phyloP scores from a whole-genome alignment of 495 filamentous ascomycete genomes.

The Peziza echinospora region DNA sequence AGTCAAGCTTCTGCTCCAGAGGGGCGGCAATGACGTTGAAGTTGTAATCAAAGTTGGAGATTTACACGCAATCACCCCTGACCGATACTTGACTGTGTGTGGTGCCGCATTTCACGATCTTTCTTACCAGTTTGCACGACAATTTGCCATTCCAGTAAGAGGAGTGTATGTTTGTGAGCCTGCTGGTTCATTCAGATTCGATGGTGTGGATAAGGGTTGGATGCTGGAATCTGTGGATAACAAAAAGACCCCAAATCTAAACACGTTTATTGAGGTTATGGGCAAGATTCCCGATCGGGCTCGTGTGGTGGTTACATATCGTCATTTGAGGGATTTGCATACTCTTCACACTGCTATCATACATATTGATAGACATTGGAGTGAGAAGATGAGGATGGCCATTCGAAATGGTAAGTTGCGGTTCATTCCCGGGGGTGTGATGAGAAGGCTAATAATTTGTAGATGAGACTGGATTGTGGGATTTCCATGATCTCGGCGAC shows the following conservation, averaged over 20 bases:
- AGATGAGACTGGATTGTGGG: conserved; percentile 77
- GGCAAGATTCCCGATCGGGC: conserved; percentile 72
- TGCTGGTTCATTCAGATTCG: conserved; percentile 82
- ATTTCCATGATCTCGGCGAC: conserved; percentile 68
- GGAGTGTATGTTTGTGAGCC: conserved; percentile 93
- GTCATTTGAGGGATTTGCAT: conserved; percentile 85
- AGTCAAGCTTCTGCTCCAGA: conserved; percentile 57
- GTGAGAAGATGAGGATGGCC: conserved; percentile 77
- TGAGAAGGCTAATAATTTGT: neutral
- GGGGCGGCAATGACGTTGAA: conserved; percentile 72
- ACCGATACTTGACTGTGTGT: conserved; percentile 82
- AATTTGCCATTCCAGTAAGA: conserved; percentile 77
- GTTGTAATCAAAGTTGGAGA: conserved; percentile 73
- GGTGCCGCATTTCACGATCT: conserved; percentile 86
- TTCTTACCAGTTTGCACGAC: conserved; percentile 85
- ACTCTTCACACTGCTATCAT: conserved; percentile 83
- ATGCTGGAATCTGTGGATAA: conserved; percentile 69
- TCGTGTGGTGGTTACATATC: conserved; percentile 80
- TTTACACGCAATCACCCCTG: conserved; percentile 82
- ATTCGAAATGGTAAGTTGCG: conserved; percentile 40
- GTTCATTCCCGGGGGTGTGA: neutral
- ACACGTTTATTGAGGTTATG: conserved; percentile 82
- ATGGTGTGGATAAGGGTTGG: conserved; percentile 70
- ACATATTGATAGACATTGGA: conserved; percentile 87
- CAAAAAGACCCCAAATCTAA: conserved; percentile 63